Percentiles rank a stretch among this genome's conserved stretches.
phyloP scores from a whole-genome alignment of 176 grass and related monocot species.

The Lolium multiflorum region DNA sequence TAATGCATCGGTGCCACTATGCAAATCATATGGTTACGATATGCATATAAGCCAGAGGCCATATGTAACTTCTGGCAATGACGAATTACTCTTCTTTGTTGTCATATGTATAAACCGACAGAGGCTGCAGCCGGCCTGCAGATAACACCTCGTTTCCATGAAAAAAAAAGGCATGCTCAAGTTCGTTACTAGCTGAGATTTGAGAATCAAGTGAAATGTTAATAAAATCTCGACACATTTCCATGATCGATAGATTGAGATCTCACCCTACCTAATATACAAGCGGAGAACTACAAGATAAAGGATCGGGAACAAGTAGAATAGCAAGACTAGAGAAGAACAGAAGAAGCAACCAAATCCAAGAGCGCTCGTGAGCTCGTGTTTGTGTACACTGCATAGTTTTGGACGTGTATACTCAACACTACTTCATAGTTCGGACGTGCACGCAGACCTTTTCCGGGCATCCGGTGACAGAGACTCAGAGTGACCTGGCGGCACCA shows the following conservation, averaged over 20 bases:
- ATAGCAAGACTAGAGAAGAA: neutral
- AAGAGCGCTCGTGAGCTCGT: neutral
- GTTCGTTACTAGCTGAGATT: neutral
- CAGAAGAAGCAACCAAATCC: conserved; percentile 3
- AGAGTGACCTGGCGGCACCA: conserved; percentile 3
- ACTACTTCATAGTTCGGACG: neutral
- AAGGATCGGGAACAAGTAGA: neutral
- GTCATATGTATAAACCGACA: too few species aligned
- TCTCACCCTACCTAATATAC: conserved; percentile 17
- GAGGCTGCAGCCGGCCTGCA: too few species aligned
- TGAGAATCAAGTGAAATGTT: conserved; percentile 3
- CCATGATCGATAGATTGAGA: conserved; percentile 26
- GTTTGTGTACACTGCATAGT: neutral
- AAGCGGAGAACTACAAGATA: neutral
- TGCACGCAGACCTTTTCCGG: neutral
- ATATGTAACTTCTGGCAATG: too few species aligned
- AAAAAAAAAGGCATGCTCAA: too few species aligned
- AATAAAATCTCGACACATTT: conserved; percentile 13
- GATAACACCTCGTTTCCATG: too few species aligned
- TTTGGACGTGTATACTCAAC: neutral
- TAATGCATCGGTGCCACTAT: too few species aligned
- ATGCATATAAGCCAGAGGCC: too few species aligned
- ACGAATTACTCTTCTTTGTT: too few species aligned
- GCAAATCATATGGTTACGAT: too few species aligned
- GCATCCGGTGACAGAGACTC: neutral